These are phyloP conservation scores for Populus davidiana DNA, from an alignment of 345 rosid species.

Conservation along the genomic window DNA sequence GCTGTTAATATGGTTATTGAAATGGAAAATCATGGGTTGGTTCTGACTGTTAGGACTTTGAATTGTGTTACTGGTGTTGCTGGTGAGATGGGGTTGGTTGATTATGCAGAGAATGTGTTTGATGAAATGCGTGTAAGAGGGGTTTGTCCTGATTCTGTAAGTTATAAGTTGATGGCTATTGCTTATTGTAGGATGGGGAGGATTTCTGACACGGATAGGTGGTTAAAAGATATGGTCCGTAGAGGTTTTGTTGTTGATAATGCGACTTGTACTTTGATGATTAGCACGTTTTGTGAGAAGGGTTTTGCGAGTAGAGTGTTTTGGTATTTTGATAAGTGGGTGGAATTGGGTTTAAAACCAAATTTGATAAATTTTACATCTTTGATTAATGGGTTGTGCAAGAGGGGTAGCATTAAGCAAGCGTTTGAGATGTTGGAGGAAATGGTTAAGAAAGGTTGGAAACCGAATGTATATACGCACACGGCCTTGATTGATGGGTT, in stretches of 20 bases:
- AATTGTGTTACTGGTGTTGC: conserved; percentile 48
- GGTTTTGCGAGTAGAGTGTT: conserved; percentile 58
- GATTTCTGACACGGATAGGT: conserved; percentile 60
- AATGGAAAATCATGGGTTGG: conserved; percentile 68
- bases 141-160: conserved; percentile 48
- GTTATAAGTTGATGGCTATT: conserved; percentile 63
- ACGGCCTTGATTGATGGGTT: conserved; percentile 73
- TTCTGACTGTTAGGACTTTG: conserved; percentile 37
- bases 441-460: conserved; percentile 74
- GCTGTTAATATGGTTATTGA: conserved; percentile 69
- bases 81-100: conserved; percentile 45
- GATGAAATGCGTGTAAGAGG: conserved; percentile 76
- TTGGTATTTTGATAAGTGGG: conserved; percentile 69
- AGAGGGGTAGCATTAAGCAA: conserved; percentile 78
- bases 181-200: conserved; percentile 56
- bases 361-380: conserved; percentile 76
- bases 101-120: conserved; percentile 61
- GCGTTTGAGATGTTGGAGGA: conserved; percentile 85
- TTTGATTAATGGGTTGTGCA: conserved; percentile 75
- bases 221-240: conserved; percentile 63
- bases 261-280: conserved; percentile 65
- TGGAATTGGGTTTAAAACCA: conserved; percentile 55
- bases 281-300: conserved; percentile 48
- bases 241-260: conserved; percentile 62
- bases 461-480: conserved; percentile 83